Percentiles rank a stretch among this genome's conserved stretches.
Conservation (phyloP, 2,329 filamentous ascomycete genomes). For the Penicillium digitatum region DNA sequence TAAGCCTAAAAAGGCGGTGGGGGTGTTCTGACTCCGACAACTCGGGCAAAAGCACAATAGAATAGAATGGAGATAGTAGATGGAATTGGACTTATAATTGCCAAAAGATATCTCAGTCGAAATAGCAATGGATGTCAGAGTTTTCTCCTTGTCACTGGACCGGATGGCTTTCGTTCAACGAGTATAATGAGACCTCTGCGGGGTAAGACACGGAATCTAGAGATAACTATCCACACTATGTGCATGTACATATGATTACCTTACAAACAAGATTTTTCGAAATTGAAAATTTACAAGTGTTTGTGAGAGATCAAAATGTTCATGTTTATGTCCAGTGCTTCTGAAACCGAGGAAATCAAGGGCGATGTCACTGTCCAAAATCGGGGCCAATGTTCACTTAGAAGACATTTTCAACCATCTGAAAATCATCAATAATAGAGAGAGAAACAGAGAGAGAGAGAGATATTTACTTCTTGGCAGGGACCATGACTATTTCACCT, state of each 20-base stretch:
- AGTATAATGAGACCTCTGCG: constrained; percentile 28
- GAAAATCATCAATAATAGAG: background rate
- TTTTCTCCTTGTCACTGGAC: constrained; percentile 5
- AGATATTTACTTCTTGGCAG: background rate
- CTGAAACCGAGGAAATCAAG: background rate
- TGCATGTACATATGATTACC: background rate
- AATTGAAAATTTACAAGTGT: no score
- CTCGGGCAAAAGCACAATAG: background rate
- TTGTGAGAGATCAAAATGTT: background rate
- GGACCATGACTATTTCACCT: background rate
- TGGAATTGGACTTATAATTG: background rate
- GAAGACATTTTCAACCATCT: background rate
- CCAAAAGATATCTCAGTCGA: background rate
- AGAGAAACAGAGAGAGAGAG: background rate
- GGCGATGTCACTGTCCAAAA: background rate
- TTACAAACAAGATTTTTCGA: no score
- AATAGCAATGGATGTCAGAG: background rate
- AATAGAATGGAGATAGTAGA: background rate
- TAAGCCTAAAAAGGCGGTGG: constrained; percentile 35
- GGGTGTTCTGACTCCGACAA: constrained; percentile 20
- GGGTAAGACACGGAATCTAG: constrained; percentile 20
- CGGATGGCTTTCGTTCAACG: constrained; percentile 19
- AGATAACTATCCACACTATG: background rate
- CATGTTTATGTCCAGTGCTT: background rate
- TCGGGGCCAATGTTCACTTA: background rate